Base-by-base conservation (phyloP, 164 flowering plant genomes). In the Vitis cinerea region DNA sequence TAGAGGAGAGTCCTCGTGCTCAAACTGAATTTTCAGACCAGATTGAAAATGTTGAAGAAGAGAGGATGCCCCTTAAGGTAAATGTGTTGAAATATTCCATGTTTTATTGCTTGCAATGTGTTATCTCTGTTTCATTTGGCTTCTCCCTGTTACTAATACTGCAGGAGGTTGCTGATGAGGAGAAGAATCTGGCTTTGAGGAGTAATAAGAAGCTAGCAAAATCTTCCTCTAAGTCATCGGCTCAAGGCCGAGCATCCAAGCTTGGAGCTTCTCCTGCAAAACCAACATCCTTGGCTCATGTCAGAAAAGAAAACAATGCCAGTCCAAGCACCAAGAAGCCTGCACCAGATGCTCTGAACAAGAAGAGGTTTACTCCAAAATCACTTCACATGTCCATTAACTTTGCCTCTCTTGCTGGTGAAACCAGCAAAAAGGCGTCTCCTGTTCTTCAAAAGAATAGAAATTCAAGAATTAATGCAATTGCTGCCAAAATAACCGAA, bases 381-480 rank as follows among this genome's bases (percentile, higher is more conserved):
- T 77, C 90, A n/a, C 77, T 88, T 69, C 87, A 90, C 65, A 83
- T 84, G 90, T 90, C 97, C 10, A 73, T 88, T 65, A 84, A 74
- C 76, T 79, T 79, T 29, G 67, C 79, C 70, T 75, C 86, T 72
- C 63, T 48, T 57, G 63, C 68, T 53, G 67, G 49, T 29, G 79
- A 77, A 73, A 72, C 71, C 68, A 75, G 63, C 17, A 86, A 78
- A 67, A 68, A 51, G 69, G 30, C 74, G 16, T 70, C 83, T 58
- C 69, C 83, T 55, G 50, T 44, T 74, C 65, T 65, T 14, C 70
- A 74, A 44, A 82, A 79, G 70, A 50, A 61, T 14, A 60, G 66
- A 68, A 76, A 58, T 64, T 73, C 76, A 48, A 79, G 71, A 81
- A 54, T 47, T 37, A 55, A 66, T 61, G 61, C 71, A 31, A 54